Conservation (phyloP, 75 land plant species). For the Chamaecyparis obtusa region DNA sequence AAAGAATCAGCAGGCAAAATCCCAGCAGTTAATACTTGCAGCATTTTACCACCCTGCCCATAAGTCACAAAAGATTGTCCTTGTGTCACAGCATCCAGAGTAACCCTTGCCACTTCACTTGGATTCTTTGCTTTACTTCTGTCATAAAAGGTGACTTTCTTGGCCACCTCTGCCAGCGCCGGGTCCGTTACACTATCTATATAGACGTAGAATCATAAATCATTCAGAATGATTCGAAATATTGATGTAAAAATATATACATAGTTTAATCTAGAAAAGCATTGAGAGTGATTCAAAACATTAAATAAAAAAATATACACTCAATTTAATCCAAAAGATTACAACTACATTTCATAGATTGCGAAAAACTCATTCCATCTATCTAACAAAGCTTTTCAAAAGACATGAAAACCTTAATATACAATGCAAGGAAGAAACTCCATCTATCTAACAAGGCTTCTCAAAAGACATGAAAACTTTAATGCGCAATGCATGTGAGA, state of each 20-base stretch:
- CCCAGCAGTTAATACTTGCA: not conserved
- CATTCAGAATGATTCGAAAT: too few relatives aligned
- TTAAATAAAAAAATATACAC: too few relatives aligned
- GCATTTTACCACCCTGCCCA: not conserved
- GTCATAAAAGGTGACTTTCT: slow-evolving; percentile 1
- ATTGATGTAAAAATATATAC: too few relatives aligned
- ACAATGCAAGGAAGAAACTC: too few relatives aligned
- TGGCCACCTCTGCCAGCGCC: not conserved
- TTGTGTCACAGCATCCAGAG: not conserved
- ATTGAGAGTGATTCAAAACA: too few relatives aligned
- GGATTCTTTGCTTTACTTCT: slow-evolving; percentile 4
- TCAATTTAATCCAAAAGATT: too few relatives aligned
- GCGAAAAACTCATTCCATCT: too few relatives aligned
- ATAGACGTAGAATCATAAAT: not conserved
- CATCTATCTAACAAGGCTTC: too few relatives aligned
- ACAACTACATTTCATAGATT: too few relatives aligned
- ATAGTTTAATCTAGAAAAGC: too few relatives aligned
- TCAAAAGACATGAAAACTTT: not conserved
- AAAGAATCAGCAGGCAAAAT: slow-evolving; percentile 8
- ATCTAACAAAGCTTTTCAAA: too few relatives aligned
- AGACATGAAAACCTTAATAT: too few relatives aligned
- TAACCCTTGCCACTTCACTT: not conserved
- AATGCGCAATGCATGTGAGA: not conserved
- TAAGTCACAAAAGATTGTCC: not conserved
- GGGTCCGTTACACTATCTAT: not conserved